Evolutionary conservation across 352 stramenopile genomes (phyloP).

Genomic region (Phytophthora crassamura): DNA sequence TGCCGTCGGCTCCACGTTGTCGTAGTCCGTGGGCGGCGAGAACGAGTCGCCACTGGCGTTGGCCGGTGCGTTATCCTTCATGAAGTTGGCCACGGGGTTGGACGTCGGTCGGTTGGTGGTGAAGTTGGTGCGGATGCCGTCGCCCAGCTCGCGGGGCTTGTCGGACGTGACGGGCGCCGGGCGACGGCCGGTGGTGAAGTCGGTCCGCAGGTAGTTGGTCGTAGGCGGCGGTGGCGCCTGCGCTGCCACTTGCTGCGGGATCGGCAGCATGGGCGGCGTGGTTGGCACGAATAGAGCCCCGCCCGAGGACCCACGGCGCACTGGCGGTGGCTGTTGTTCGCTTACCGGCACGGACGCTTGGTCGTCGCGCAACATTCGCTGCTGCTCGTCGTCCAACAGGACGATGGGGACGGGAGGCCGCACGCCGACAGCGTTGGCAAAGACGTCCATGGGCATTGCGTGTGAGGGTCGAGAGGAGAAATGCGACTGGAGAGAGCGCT

Average conservation of each 20-base stretch:
- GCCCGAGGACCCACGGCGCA: slow-evolving; percentile 18
- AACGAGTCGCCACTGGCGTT: slow-evolving; percentile 18
- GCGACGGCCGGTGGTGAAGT: slow-evolving; percentile 43
- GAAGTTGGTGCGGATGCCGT: slow-evolving; percentile 56
- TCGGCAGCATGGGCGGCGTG: slow-evolving; percentile 34
- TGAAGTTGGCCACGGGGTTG: slow-evolving; percentile 25
- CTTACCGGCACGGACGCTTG: not conserved
- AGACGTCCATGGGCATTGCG: slow-evolving; percentile 24
- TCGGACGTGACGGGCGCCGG: slow-evolving; percentile 9
- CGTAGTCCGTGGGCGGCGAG: slow-evolving; percentile 46
- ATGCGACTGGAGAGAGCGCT: slow-evolving; percentile 10
- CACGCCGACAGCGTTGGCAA: slow-evolving; percentile 21
- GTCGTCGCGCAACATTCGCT: slow-evolving; percentile 46
- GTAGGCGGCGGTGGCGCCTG: slow-evolving; percentile 30
- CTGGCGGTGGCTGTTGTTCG: not conserved
- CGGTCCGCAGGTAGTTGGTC: slow-evolving; percentile 45
- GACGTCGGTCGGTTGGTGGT: slow-evolving; percentile 37
- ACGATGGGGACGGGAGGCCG: slow-evolving; percentile 34
- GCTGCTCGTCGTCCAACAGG: slow-evolving; percentile 66
- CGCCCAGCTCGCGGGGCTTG: slow-evolving; percentile 13
- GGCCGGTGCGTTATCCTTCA: slow-evolving; percentile 21
- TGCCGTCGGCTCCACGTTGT: slow-evolving; percentile 36
- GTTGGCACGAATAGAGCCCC: slow-evolving; percentile 36
- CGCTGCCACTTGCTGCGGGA: slow-evolving; percentile 23
- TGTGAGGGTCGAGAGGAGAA: not conserved